Evolutionary conservation across 495 filamentous ascomycete species (phyloP).

Genomic region (Podospora pseudoanserina): DNA sequence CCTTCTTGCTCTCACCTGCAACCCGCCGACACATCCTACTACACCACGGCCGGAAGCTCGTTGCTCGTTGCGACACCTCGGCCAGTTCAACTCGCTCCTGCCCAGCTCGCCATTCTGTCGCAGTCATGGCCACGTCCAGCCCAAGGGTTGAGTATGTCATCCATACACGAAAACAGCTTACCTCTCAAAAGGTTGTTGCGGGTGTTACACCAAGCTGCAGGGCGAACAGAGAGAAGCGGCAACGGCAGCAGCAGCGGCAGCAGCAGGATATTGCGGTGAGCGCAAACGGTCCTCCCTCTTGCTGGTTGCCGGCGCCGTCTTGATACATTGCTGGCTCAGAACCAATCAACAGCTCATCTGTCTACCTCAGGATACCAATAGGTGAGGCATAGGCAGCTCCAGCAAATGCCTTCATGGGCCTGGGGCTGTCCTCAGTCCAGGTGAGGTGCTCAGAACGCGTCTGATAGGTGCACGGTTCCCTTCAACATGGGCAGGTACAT

Average conservation of each 20-base stretch:
- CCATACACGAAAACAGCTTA: too few species aligned
- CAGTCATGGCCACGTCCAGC: too few species aligned
- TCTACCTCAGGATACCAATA: background rate
- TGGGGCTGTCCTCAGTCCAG: background rate
- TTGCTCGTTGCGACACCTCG: background rate
- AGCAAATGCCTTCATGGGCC: too few species aligned
- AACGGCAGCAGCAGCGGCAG: too few species aligned
- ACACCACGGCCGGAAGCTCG: conserved; percentile 4
- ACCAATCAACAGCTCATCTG: too few species aligned
- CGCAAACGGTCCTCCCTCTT: too few species aligned
- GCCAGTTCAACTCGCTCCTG: background rate
- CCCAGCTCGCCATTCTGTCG: background rate
- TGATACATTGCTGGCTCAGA: too few species aligned
- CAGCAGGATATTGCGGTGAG: too few species aligned
- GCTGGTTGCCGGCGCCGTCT: too few species aligned
- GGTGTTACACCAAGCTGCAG: background rate
- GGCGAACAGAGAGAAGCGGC: background rate
- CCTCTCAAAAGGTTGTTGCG: background rate
- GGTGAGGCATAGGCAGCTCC: background rate
- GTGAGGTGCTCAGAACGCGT: background rate
- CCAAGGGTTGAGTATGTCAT: too few species aligned
- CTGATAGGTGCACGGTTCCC: conserved; percentile 5
- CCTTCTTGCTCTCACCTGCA: conserved; percentile 7
- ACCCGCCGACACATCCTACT: conserved; percentile 1
- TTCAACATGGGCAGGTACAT: background rate